Base-by-base conservation (phyloP, 176 grass and related monocot genomes). In the Sorghum bicolor region DNA sequence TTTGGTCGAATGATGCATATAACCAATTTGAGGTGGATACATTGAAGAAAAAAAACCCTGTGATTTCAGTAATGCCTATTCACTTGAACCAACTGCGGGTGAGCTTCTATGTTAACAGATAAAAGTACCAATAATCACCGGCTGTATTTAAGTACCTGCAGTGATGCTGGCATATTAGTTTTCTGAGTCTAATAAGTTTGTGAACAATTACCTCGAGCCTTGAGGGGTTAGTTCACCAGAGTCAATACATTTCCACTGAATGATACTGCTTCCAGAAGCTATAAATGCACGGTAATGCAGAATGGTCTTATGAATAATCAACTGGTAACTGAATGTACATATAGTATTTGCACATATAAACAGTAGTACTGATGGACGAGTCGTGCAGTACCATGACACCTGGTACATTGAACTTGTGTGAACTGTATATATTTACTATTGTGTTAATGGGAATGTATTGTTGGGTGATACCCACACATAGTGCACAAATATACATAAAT, bases 131-230 rank as follows among this genome's bases (percentile, higher is more conserved):
- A 80, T 72, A 79, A 20, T 64, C 41, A 50, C 10, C 38, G 3
- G 2, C 41, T 78, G 37, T 43, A 45, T 50, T 50, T 62, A 77
- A 44, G 38, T 1, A 70, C 37, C 22, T 36, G 31, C 41, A 52
- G 30, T 13, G 11, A 66, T 53, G 30, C 24, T 47, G 32, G 20
- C 28, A 15, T 13, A 13, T 33, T 61, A 58, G 22, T 71, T 68
- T 11, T 4, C 37, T 63, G 36, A 62, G 36, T 10, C 17, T 71
- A 25, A 33, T 85, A 6, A 31, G 66, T 57, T 76, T 84, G 33
- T 84, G 33, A 77, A 72, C 60, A 37, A 39, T 62, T 72, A 72
- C 16, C 67, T 82, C 29, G 32, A 29, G 45, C 55, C 47, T 40
- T 58, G 38, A 44, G 28, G 14, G 67, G 22, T 65, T 30, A 65